Evolutionary conservation across 2,329 filamentous ascomycete species (phyloP), one percentile per base, ranked within the genome.

Genomic region (Zymoseptoria brevis): DNA sequence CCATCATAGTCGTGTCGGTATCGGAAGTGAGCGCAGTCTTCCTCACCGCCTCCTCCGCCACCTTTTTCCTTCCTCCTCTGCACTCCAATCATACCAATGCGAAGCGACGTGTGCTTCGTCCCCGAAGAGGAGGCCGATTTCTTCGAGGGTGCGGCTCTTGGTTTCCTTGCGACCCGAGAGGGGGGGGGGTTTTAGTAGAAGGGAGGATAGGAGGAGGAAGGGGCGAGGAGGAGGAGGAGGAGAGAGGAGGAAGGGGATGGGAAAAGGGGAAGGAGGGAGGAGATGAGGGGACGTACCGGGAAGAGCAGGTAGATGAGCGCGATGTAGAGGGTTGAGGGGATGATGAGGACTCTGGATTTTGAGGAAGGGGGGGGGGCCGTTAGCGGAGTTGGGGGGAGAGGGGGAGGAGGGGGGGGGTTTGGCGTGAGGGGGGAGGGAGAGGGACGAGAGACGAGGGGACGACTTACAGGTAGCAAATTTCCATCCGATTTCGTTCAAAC

Each of bases 381-480:
- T 26, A 60, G 50, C 22, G 4, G 22, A 24, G 22, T 2, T 2
- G 22, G 22, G 22, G 22, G 22, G 5, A 52, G 9, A n/a, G 49
- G 49, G 9, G 19, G 24, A 45, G 54, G 19, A 13, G 21, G 21
- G 35, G 21, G 30, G 48, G 35, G 21, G 30, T 29, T 11, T 16
- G 57, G 49, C 8, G n/a, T n/a, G 50, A 61, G 22, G 5, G 22
- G 22, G 22, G 21, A 22, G 21, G 21, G 21, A 22, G 21, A 22
- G 21, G 21, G 21, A 22, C 2, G 21, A 22, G 21, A 4, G 21
- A 22, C 21, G 21, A 22, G 4, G 21, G 21, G 21, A 22, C 21
- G 21, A 22, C 55, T 56, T 2, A 58, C 54, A 77, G 72, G 62
- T 77, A 78, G 58, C n/a, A n/a, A 75, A 77, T 62, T 73, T 76